Percentiles rank a stretch among this genome's conserved stretches.
Evolutionary conservation across 2,329 filamentous ascomycete species (phyloP).

Genomic region (Tolypocladium ophioglossoides): DNA sequence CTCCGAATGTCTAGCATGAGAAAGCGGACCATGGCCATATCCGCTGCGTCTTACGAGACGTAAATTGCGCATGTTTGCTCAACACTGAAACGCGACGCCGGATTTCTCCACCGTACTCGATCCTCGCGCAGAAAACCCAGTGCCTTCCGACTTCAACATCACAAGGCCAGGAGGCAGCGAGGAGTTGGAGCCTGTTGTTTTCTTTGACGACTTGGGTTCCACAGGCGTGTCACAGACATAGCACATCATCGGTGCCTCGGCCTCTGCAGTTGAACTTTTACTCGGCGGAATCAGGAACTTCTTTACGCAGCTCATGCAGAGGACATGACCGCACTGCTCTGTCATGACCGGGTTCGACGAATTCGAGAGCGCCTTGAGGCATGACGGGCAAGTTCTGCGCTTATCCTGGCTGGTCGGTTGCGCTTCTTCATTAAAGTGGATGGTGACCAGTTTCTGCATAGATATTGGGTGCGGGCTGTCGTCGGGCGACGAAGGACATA

Average conservation of each 20-base stretch:
- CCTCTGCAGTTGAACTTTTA: conserved; percentile 27
- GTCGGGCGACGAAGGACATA: conserved; percentile 65
- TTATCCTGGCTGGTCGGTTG: conserved; percentile 32
- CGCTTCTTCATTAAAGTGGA: conserved; percentile 67
- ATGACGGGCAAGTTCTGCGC: conserved; percentile 63
- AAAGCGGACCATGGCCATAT: background rate
- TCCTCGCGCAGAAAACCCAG: conserved; percentile 85
- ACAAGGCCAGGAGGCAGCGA: conserved; percentile 63
- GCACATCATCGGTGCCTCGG: conserved; percentile 44
- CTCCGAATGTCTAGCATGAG: background rate
- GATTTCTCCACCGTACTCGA: conserved; percentile 69
- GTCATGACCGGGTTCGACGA: conserved; percentile 71
- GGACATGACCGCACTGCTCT: conserved; percentile 82
- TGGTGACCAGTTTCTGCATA: conserved; percentile 63
- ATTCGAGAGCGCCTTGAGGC: conserved; percentile 74
- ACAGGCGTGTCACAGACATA: conserved; percentile 81
- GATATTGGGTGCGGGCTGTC: conserved; percentile 63
- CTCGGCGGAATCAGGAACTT: conserved; percentile 63
- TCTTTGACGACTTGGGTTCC: conserved; percentile 35
- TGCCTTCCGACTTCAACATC: conserved; percentile 75
- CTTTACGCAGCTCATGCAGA: conserved; percentile 75
- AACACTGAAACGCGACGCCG: conserved; percentile 77
- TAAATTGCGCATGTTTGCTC: conserved; percentile 1
- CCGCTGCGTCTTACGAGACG: background rate
- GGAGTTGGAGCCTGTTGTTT: conserved; percentile 33